Evolutionary conservation across 2,329 filamentous ascomycete species (phyloP).

Genomic region (Colletotrichum sp.): DNA sequence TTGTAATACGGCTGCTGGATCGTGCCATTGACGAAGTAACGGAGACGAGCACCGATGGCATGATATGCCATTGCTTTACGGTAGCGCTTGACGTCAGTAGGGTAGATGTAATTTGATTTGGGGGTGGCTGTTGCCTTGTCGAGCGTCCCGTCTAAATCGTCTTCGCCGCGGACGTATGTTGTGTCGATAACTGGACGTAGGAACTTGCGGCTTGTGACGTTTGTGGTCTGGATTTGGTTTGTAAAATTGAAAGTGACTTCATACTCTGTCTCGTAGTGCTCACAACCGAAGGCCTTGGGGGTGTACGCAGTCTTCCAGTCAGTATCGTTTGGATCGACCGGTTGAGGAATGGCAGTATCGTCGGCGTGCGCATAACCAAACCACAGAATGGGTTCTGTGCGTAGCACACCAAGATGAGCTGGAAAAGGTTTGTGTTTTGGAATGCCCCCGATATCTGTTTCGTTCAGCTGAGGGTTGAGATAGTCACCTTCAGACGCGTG

Average conservation of each 20-base stretch:
- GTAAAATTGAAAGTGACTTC: constrained; percentile 31
- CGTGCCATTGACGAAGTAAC: constrained; percentile 33
- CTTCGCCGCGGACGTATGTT: constrained; percentile 23
- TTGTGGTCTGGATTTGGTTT: constrained; percentile 28
- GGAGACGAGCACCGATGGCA: constrained; percentile 32
- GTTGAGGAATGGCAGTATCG: constrained; percentile 21
- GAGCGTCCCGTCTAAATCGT: constrained; percentile 34
- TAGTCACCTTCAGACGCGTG: constrained; percentile 33
- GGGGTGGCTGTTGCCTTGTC: constrained; percentile 36
- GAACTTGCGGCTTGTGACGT: constrained; percentile 23
- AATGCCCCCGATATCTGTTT: constrained; percentile 30
- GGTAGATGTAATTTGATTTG: constrained; percentile 29
- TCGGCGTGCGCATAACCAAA: constrained; percentile 33
- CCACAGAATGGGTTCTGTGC: constrained; percentile 39
- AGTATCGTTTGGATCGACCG: constrained; percentile 23
- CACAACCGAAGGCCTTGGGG: constrained; percentile 37
- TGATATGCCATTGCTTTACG: constrained; percentile 35
- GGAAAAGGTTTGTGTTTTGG: constrained; percentile 18
- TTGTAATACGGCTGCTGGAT: constrained; percentile 28
- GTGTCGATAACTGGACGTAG: constrained; percentile 33
- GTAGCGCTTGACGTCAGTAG: constrained; percentile 27
- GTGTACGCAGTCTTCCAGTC: constrained; percentile 32
- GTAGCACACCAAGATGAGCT: constrained; percentile 35
- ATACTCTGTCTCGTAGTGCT: constrained; percentile 38
- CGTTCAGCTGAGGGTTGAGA: constrained; percentile 24